Conservation (phyloP, 164 flowering plant genomes). For the Annona squamosa region DNA sequence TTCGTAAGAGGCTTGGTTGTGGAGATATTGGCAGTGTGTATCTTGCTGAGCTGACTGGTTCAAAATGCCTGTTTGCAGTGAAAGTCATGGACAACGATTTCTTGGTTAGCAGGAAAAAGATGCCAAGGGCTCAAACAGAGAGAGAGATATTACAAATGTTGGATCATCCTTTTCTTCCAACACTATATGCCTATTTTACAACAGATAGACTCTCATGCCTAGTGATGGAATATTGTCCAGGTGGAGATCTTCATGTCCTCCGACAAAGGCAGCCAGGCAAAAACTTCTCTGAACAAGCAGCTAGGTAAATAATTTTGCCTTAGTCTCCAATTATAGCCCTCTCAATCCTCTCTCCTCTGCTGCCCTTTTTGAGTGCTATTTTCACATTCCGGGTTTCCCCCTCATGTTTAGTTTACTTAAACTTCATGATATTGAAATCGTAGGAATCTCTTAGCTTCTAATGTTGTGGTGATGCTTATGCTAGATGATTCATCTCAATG, state of each 20-base stretch:
- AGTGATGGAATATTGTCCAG: conserved; percentile 89
- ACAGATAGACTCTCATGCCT: conserved; percentile 66
- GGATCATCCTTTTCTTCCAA: conserved; percentile 93
- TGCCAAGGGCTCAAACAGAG: conserved; percentile 69
- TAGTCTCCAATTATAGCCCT: neutral
- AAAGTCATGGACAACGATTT: conserved; percentile 81
- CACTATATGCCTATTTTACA: conserved; percentile 61
- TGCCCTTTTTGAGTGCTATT: too few relatives aligned
- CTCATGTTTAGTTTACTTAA: too few relatives aligned
- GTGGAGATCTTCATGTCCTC: conserved; percentile 83
- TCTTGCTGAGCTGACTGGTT: conserved; percentile 63
- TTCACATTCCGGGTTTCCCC: too few relatives aligned
- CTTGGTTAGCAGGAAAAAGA: conserved; percentile 53
- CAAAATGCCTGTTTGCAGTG: conserved; percentile 68
- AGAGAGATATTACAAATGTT: conserved; percentile 68
- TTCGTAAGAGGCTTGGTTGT: conserved; percentile 70
- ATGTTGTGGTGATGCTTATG: too few relatives aligned
- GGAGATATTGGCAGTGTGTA: conserved; percentile 91
- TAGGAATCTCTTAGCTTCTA: too few relatives aligned
- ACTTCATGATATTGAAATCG: too few relatives aligned
- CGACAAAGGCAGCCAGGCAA: conserved; percentile 63
- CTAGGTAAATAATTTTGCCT: conserved; percentile 35
- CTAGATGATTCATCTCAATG: too few relatives aligned
- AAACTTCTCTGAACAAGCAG: conserved; percentile 67
- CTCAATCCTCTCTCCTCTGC: too few relatives aligned